Evolutionary conservation across 257 asterid genomes (phyloP).

Genomic region (Solanum peruvianum): DNA sequence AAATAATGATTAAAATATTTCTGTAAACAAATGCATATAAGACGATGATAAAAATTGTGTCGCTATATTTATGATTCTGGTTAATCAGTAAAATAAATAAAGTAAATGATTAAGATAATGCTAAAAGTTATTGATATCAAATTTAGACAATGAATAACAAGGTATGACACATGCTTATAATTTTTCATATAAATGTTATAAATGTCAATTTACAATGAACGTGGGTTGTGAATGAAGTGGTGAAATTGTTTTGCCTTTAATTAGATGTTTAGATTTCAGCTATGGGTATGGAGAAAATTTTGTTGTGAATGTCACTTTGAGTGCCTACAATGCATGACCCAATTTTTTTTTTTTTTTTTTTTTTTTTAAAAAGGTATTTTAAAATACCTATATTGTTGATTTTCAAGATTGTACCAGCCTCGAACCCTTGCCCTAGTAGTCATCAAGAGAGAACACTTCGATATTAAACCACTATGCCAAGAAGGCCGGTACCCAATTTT

Average conservation of each 20-base stretch:
- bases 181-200: neutral
- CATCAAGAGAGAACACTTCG: neutral
- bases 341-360: too few relatives aligned
- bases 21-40: neutral
- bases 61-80: neutral
- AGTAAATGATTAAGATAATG: neutral
- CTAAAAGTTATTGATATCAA: neutral
- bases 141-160: neutral
- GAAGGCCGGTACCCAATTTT: neutral
- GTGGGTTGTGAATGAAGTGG: too few relatives aligned
- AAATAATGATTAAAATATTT: neutral
- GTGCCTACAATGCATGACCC: accelerated
- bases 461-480: neutral
- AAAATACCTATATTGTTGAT: neutral
- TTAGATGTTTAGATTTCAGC: neutral
- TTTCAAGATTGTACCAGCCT: neutral
- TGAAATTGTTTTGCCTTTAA: too few relatives aligned
- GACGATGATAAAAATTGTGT: neutral
- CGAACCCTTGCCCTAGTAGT: neutral
- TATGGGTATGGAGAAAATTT: neutral
- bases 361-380: too few relatives aligned
- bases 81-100: neutral
- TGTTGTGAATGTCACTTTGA: neutral
- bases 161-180: neutral
- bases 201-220: neutral